Base-by-base conservation (phyloP, 345 rosid species). In the Acer yangbiense region DNA sequence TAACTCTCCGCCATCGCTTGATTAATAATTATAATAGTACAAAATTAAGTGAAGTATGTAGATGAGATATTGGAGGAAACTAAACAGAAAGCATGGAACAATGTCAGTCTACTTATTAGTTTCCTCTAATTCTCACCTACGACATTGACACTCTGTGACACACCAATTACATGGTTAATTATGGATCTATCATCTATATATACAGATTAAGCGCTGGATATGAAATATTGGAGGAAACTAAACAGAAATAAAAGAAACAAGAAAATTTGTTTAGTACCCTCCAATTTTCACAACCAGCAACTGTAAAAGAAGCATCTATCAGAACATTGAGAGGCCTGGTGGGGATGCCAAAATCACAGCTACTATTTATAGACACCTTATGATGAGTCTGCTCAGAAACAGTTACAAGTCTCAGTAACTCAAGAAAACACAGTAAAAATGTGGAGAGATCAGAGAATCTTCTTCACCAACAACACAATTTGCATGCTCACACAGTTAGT, bases 81-180 rank as follows among this genome's bases (percentile, higher is more conserved):
- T 70, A 50, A 69, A 25, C 43, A 50, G 60, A 46, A 12, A 21
- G 17, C 72, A 69, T 14, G 7, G 1, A 69, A 48, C 13, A 48
- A 69, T 50, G 14, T 27, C 23, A 50, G 27, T 27, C 61, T 50
- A 18, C 25, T 70, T 23, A 23, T 70, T 23, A 23, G 13, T 70
- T 50, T 25, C 62, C 72, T 55, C 71, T 68, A 71, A 71, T 64
- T 9, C 81, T 73, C 73, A 66, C 52, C 48, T 73, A 43, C 72
- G 11, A 7, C 55, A 10, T 43, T 23, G 25, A 23, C 25, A 23
- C 25, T 23, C 25, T 23, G 25, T 32, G 39, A 32, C 72, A n/a
- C 72, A 44, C 52, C 14, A 9, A 3, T 44, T 16, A 17, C 18
- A 5, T 52, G 5, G 17, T 2, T 32, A 32, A 32, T 32, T 17